Evolutionary conservation across 192 early-diverging fungal species (phyloP).

Genomic region (Entophlyctis luteolus): DNA sequence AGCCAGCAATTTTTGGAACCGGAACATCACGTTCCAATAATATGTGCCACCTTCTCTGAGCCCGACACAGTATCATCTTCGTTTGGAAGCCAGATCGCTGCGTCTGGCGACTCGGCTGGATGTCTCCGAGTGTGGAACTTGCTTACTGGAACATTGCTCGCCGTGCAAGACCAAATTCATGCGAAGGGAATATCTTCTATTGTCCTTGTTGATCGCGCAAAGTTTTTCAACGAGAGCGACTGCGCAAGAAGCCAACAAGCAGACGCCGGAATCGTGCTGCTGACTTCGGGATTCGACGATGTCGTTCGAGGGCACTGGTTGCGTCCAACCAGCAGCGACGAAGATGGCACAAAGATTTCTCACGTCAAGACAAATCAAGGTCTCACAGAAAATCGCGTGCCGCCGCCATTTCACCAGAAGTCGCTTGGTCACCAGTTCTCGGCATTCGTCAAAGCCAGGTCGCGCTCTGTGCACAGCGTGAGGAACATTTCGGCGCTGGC

Average conservation of each 20-base stretch:
- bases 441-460: background rate
- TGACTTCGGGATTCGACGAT: slow-evolving; percentile 25
- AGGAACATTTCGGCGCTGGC: background rate
- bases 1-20: background rate
- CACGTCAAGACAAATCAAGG: background rate
- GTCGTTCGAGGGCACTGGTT: slow-evolving; percentile 10
- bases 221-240: background rate
- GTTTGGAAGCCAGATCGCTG: slow-evolving; percentile 17
- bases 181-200: slow-evolving; percentile 34
- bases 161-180: slow-evolving; percentile 25
- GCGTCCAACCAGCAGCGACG: background rate
- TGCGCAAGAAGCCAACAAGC: background rate
- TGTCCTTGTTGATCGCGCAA: slow-evolving; percentile 12
- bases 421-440: background rate
- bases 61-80: background rate
- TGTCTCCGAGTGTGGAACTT: slow-evolving; percentile 36
- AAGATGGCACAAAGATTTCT: background rate
- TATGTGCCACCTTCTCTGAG: slow-evolving; percentile 1
- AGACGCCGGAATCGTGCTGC: background rate
- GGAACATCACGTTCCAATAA: slow-evolving; percentile 6
- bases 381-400: background rate
- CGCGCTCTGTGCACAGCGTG: background rate
- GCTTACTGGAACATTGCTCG: slow-evolving; percentile 31
- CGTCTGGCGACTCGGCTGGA: slow-evolving; percentile 33
- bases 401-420: background rate